Evolutionary conservation across 2,329 filamentous ascomycete species (phyloP).

Genomic region (Fusarium fracticaudum): DNA sequence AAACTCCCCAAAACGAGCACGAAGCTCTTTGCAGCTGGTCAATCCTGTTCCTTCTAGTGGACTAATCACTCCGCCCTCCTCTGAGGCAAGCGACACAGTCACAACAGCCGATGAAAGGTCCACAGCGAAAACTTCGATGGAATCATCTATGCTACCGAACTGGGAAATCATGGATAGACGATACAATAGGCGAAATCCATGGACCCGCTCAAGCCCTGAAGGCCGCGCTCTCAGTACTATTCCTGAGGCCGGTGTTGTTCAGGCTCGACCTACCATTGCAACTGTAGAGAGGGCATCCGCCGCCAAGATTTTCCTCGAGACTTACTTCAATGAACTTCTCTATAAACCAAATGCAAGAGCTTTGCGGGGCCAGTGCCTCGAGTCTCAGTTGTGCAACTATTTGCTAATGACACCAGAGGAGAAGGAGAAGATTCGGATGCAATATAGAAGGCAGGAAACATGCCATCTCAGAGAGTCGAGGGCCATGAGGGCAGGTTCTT

Average conservation of each 20-base stretch:
- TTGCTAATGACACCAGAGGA: conserved; percentile 65
- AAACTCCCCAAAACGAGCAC: conserved; percentile 24
- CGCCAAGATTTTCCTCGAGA: conserved; percentile 88
- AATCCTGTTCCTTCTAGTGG: conserved; percentile 21
- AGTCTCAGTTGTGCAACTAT: conserved; percentile 64
- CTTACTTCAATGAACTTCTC: conserved; percentile 79
- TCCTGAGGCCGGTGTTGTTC: conserved; percentile 43
- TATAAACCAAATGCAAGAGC: conserved; percentile 52
- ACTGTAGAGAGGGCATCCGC: conserved; percentile 84
- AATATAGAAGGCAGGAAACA: conserved; percentile 74
- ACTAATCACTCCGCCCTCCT: conserved; percentile 42
- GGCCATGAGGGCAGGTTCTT: conserved; percentile 71
- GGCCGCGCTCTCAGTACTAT: conserved; percentile 49
- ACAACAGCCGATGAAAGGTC: conserved; percentile 40
- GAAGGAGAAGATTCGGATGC: conserved; percentile 60
- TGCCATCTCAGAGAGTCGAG: conserved; percentile 79
- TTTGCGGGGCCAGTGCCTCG: conserved; percentile 48
- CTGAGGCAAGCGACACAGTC: conserved; percentile 39
- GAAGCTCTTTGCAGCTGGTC: conserved; percentile 43
- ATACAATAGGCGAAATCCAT: conserved; percentile 46
- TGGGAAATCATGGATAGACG: conserved; percentile 39
- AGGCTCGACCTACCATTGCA: conserved; percentile 47
- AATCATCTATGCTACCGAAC: conserved; percentile 43
- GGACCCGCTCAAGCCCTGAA: conserved; percentile 51
- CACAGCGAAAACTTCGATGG: conserved; percentile 49